Base-by-base conservation (phyloP, 2,329 filamentous ascomycete genomes). In the Talaromyces sp. region DNA sequence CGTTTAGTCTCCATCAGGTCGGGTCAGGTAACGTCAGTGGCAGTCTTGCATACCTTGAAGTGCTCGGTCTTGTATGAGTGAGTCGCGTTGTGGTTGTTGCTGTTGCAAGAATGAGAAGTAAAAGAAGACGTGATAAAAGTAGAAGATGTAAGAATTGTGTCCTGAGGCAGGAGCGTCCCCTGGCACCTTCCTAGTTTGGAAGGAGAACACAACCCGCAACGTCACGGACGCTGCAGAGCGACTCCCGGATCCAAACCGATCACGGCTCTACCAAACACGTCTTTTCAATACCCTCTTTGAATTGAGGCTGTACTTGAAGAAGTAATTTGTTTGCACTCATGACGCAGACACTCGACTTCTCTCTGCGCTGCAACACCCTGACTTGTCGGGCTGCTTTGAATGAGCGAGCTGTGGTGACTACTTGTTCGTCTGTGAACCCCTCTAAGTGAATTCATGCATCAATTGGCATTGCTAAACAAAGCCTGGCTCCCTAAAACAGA, bases 401-500 rank as follows among this genome's bases (percentile, higher is more conserved):
- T 36, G 86, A 90, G 47, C 82, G 84, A 65, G 93, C 92, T 10
- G 83, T 96, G 1, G 91, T 96, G 36, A 96, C 93, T 4, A 95
- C 90, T 14, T 98, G 93, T 85, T 92, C 89, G 91, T 90, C 73
- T 67, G 79, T 73, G 23, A 31, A 40, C 28, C 36, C 30, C 30
- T 67, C 40, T 34, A 52, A 18, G 40, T 8, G 64, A 40, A 40
- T 6, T n/a, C 16, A 40, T 16, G 7, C 2, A 16, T 40, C 34
- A 23, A 23, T 23, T 23, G 23, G 23, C 23, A 23, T 23, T 23
- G n/a, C 16, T 40, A 40, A 40, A 5, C 16, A 14, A 40, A n/a
- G 4, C 16, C 36, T 40, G 14, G 12, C n/a, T n/a, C 36, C 2
- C 34, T 12, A 36, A 8, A 40, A 5, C 59, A 92, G 92, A 65